phyloP scores from a whole-genome alignment of 257 asterid species.

The Solanum microdontum region DNA sequence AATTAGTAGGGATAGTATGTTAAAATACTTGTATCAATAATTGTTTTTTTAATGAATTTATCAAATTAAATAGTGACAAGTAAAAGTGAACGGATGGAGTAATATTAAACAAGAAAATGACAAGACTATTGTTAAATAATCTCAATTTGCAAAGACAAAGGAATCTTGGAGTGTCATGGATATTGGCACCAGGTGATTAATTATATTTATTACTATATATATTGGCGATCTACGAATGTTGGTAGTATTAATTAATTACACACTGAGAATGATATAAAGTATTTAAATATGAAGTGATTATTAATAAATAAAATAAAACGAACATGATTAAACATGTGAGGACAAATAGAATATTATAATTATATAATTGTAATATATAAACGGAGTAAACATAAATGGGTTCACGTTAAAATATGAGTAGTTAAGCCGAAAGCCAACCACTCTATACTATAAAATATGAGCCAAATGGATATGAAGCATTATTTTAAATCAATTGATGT shows the following conservation, averaged over 20 bases:
- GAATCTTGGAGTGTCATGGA: neutral
- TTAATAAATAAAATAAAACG: neutral
- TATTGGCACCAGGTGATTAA: neutral
- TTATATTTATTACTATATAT: neutral
- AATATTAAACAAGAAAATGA: neutral
- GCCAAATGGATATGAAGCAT: neutral
- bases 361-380: neutral
- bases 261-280: neutral
- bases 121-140: neutral
- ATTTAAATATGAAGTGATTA: neutral
- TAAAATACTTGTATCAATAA: no score
- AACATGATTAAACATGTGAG: neutral
- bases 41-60: fast-evolving
- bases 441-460: neutral
- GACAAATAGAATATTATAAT: neutral
- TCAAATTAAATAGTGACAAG: no score
- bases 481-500: neutral
- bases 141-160: neutral
- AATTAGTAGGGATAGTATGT: no score
- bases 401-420: neutral
- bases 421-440: neutral
- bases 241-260: neutral
- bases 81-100: neutral
- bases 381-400: neutral
- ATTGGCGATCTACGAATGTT: neutral